These are phyloP conservation scores for Alisma plantagoaquatica DNA, from an alignment of 106 monocot genomes.

Conservation along the genomic window DNA sequence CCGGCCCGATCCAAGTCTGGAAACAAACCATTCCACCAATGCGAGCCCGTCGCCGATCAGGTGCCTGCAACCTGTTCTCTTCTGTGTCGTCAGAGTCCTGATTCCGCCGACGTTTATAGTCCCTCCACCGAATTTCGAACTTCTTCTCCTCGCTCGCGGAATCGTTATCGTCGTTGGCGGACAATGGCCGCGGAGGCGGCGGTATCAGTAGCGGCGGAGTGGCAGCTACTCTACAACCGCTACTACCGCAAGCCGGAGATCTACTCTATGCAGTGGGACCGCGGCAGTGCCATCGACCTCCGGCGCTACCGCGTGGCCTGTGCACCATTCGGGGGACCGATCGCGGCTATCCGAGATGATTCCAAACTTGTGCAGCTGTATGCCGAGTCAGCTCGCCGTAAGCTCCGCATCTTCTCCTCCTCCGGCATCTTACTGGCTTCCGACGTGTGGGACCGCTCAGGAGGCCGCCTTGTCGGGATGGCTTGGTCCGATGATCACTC, in stretches of 20 bases:
- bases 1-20: no score
- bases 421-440: constrained; percentile 64
- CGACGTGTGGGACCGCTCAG: constrained; percentile 62
- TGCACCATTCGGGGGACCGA: constrained; percentile 88
- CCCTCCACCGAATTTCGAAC: no score
- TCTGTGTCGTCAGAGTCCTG: no score
- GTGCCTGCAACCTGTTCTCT: no score
- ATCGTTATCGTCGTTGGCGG: background rate
- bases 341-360: constrained; percentile 94
- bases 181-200: constrained; percentile 26
- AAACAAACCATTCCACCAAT: no score
- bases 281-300: constrained; percentile 64
- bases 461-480: constrained; percentile 79
- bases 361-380: constrained; percentile 92
- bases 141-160: background rate
- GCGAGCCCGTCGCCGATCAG: no score
- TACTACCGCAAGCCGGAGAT: constrained; percentile 75
- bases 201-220: constrained; percentile 92
- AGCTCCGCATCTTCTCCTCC: constrained; percentile 74
- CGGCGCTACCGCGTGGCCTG: constrained; percentile 76
- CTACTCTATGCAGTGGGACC: constrained; percentile 56
- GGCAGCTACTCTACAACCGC: constrained; percentile 90
- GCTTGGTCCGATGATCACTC: constrained; percentile 56
- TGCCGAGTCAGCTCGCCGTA: constrained; percentile 83
- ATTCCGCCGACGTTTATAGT: no score